Evolutionary conservation across 495 filamentous ascomycete genomes (phyloP).

Genomic region (Penicillium roqueforti): DNA sequence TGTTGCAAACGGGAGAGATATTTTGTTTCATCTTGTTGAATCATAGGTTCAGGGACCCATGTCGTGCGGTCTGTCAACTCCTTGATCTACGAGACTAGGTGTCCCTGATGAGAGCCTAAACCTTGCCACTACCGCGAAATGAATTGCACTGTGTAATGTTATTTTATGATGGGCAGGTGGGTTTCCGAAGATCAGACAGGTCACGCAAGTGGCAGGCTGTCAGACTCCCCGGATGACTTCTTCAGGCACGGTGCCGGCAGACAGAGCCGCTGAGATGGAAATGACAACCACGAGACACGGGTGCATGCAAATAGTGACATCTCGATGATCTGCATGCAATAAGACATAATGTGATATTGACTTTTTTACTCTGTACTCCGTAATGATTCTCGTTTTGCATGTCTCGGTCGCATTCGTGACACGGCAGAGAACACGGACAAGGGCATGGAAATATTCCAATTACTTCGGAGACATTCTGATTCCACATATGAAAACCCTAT

Average conservation of each 20-base stretch:
- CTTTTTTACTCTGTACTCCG: background rate
- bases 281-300: slow-evolving; percentile 8
- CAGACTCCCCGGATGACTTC: background rate
- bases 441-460: background rate
- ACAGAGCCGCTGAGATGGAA: slow-evolving; percentile 8
- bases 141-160: slow-evolving; percentile 6
- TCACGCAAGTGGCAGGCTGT: slow-evolving; percentile 16
- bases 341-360: background rate
- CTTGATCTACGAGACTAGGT: background rate
- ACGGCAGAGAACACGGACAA: background rate
- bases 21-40: background rate
- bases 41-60: background rate
- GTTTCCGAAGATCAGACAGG: background rate
- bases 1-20: background rate
- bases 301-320: slow-evolving; percentile 1
- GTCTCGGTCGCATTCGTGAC: slow-evolving; percentile 13
- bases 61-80: background rate
- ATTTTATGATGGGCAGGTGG: slow-evolving; percentile 9
- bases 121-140: slow-evolving; percentile 8
- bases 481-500: slow-evolving; percentile 5
- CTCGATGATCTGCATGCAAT: slow-evolving; percentile 3
- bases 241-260: slow-evolving; percentile 5
- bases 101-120: background rate
- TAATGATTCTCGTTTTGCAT: slow-evolving; percentile 6
- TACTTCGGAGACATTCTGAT: slow-evolving; percentile 3